Base-by-base conservation (phyloP, 164 flowering plant species). In the Litsea cubeba region DNA sequence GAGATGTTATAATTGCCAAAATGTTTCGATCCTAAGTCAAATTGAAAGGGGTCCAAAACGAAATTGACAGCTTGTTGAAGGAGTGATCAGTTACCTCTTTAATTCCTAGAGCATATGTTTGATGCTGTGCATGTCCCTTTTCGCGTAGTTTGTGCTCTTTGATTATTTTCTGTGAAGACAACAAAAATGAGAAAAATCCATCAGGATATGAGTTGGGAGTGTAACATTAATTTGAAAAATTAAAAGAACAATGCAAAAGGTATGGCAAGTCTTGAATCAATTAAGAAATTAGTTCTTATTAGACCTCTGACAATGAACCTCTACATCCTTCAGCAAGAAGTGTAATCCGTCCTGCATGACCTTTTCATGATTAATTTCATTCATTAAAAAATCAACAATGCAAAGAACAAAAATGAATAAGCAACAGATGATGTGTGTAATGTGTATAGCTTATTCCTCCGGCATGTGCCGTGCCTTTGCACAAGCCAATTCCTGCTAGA, bases 311-410 rank as follows among this genome's bases (percentile, higher is more conserved):
- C 71, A 95, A 75, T 77, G 99, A 95, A 72, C 99, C 99, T 76
- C 99, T 89, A 73, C 99, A 95, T 70, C 99, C 99, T 85, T 95
- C 99, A 65, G 91, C 95, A 73, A 95, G 79, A 79, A 95, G 92
- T 24, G 90, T 92, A 28, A 93, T 66, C 12, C 82, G 86, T 22
- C 99, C 98, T 95, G 89, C 84, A 85, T 40, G 63, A 73, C 73
- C 62, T 12, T 68, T 70, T 72, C 68, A 63, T 54, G 63, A 12
- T 28, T 40, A 71, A 58, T 28, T 22, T 50, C 35, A 70, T 40
- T 40, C 46, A 28, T 8, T 50, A 12, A 28, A 70, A n/a, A 8
- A 26, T n/a, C 26, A 28, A 14, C 17, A 3, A 24, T 50, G 25
- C 22, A 25, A 23, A n/a, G 26, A n/a, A 12, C 28, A 63, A 40